Evolutionary conservation across 768 basidiomycete genomes (phyloP), one percentile per base, ranked within the genome.

Genomic region (Lactarius trivialis): DNA sequence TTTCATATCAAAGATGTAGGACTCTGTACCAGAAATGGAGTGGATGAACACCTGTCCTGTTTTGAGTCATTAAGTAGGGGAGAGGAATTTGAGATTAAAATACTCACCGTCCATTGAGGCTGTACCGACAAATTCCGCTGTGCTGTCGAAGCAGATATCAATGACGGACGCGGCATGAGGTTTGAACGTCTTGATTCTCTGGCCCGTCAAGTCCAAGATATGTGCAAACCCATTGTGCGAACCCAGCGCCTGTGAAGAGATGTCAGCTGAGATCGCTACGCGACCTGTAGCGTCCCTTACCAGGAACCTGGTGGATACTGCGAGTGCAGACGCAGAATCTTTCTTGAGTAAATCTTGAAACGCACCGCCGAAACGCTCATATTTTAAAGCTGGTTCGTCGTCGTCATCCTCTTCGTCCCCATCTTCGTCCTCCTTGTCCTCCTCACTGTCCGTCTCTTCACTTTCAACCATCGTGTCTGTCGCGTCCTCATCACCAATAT

Each of bases 171-270:
- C 95, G 36, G 84, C 77, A 70, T 99, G 97, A 2, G 90, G 91
- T 70, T 93, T 88, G 74, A 86, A 97, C 1, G 91, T 91, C 73
- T 93, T 95, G 74, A 94, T 80, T 49, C 89, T 84, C 59, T 85
- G 82, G 4, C 95, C 96, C 30, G 82, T 75, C 43, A 90, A 78
- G 70, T 87, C 87, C 15, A 97, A 78, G 21, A 97, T 80, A 71
- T 97, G 91, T 3, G 98, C 84, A 65, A 94, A 86, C n/a, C 96
- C 96, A 55, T 82, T 83, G 72, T 98, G 95, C 2, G 96, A 97
- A 24, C 95, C 96, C 39, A 98, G 74, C 28, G 88, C 91, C 94
- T 98, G 68, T 30, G 14, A 61, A 8, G 12, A 7, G 11, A 60
- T 12, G 33, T 66, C 21, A 62, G 11, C 21, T 64, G 21, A 33